These are phyloP conservation scores for Passalora sequoiae DNA, from an alignment of 2,329 filamentous ascomycete genomes.

Conservation along the genomic window DNA sequence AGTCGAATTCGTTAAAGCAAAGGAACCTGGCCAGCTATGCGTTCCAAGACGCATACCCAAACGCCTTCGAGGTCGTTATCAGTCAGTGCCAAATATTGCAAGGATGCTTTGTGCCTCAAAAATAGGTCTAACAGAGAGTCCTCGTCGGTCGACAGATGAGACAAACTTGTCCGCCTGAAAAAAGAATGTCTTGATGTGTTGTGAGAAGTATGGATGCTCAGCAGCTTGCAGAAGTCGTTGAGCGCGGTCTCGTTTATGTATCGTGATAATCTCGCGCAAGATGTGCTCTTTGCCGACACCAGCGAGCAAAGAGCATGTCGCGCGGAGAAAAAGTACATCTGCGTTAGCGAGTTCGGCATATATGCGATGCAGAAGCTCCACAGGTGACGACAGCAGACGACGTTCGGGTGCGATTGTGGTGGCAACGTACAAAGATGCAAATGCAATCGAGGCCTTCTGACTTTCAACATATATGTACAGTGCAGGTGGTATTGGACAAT, in stretches of 20 bases:
- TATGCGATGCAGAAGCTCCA: neutral
- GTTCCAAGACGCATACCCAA: too few relatives aligned
- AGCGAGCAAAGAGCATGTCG: neutral
- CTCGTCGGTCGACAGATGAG: too few relatives aligned
- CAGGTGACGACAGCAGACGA: neutral
- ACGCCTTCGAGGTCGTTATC: too few relatives aligned
- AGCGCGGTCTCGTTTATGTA: neutral
- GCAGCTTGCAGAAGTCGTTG: neutral
- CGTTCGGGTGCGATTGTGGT: neutral
- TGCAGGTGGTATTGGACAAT: too few relatives aligned
- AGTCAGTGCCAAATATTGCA: too few relatives aligned
- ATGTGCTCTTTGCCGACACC: neutral
- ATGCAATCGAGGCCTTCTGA: too few relatives aligned
- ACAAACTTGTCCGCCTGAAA: slow-evolving; percentile 1
- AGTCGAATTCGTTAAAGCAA: too few relatives aligned
- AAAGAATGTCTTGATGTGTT: neutral
- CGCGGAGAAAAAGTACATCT: neutral
- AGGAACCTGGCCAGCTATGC: too few relatives aligned
- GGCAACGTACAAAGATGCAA: neutral
- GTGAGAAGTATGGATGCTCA: neutral
- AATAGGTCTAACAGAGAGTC: too few relatives aligned
- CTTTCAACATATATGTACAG: too few relatives aligned
- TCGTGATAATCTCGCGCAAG: neutral
- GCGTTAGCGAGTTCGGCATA: neutral
- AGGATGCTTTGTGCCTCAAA: too few relatives aligned